Evolutionary conservation across 163 green algal species (phyloP), one percentile per base, ranked within the genome.

Genomic region (Chloromonas sp.): DNA sequence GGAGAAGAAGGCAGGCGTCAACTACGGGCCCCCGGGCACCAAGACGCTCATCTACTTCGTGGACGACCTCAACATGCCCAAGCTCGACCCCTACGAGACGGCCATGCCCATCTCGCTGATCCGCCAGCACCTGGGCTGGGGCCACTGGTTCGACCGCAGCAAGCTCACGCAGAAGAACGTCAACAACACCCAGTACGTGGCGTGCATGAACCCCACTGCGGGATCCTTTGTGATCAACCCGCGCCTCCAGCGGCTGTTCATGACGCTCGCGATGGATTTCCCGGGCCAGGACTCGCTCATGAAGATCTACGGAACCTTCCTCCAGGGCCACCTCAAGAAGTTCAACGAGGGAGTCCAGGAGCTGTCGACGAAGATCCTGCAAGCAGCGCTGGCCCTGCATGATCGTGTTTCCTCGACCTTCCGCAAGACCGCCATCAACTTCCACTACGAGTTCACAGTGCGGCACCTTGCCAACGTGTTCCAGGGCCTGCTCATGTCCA

Each of bases 401-500:
- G 92, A 97, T 60, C 91, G 93, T 81, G 95, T 98, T 81, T 91
- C 90, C 14, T 82, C 87, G 83, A 96, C 92, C 3, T 98, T 98
- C 92, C 87, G 94, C 80, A 97, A 97, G 93, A 97, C 94, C 11
- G 95, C 94, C 59, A 89, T 96, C 71, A 98, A 97, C 91, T 97
- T 97, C 90, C 95, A 98, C 88, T 98, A 98, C 82, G 95, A 98
- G 89, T 97, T 97, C 91, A 96, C 92, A 8, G 91, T 98, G 84
- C 92, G 94, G 78, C 95, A 98, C 86, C 87, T 98, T 77, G 91
- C 94, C 66, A 95, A 96, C 79, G 93, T 98, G 60, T 97, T 97
- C 93, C 88, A 91, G 83, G 93, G 93, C 61, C 87, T 97, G 89
- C 90, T 97, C 77, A 96, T 97, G 92, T 95, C 92, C 82, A 92